Percentiles rank a stretch among this genome's conserved stretches.
phyloP scores from a whole-genome alignment of 768 basidiomycete genomes.

The Tulasnella sp. region DNA sequence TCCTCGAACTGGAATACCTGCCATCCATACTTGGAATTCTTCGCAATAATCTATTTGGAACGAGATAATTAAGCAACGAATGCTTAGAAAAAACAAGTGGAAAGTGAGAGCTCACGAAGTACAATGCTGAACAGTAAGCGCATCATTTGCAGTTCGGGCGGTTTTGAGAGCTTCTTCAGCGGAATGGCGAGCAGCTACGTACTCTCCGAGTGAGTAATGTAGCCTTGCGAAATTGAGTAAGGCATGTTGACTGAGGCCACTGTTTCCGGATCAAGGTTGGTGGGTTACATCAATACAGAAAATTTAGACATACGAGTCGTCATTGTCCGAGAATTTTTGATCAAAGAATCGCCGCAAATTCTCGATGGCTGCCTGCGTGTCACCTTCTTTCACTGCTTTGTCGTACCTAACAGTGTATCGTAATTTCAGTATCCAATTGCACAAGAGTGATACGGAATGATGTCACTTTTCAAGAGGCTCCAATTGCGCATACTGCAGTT shows the following conservation, averaged over 20 bases:
- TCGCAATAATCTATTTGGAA: constrained; percentile 41
- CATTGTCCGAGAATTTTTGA: constrained; percentile 67
- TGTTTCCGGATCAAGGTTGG: too few relatives aligned
- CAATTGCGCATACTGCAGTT: constrained; percentile 49
- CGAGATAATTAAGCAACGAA: constrained; percentile 8
- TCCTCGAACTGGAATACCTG: constrained; percentile 2
- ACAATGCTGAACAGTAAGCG: constrained; percentile 61
- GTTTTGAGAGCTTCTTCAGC: constrained; percentile 65
- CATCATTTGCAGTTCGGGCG: constrained; percentile 61
- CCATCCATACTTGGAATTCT: constrained; percentile 46
- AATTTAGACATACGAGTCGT: constrained; percentile 57
- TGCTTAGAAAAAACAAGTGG: not conserved
- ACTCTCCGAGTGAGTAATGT: constrained; percentile 61
- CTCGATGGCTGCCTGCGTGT: constrained; percentile 55
- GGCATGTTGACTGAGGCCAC: constrained; percentile 68
- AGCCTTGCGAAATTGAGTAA: constrained; percentile 63
- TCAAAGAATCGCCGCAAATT: constrained; percentile 70
- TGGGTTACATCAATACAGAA: too few relatives aligned
- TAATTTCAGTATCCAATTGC: constrained; percentile 19
- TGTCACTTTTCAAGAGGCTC: constrained; percentile 45
- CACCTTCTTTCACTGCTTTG: constrained; percentile 47
- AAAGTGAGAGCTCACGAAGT: constrained; percentile 39
- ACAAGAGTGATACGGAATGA: not conserved
- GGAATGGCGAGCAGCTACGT: constrained; percentile 49
- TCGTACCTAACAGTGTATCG: constrained; percentile 41